Base-by-base conservation (phyloP, 371 early-diverging fungal genomes). In the Capillidium rhysosporum region DNA sequence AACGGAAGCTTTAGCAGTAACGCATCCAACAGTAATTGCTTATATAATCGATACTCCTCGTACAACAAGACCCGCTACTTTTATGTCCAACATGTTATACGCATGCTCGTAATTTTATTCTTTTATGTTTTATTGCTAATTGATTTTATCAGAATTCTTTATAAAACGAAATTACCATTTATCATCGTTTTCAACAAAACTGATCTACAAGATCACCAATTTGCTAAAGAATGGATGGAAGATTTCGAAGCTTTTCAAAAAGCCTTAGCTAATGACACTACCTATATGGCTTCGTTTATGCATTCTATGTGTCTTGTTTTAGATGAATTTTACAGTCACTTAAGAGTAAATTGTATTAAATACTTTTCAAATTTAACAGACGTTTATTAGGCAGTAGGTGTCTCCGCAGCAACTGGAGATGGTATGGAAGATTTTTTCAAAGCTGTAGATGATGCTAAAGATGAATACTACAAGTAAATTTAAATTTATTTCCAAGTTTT, bases 11-110 rank as follows among this genome's bases (percentile, higher is more conserved):
- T 69, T 98, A 40, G 91, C 96, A 0, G 82, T 92, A 0, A 69
- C 86, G 1, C 89, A 89, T 61, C 93, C 95, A 9, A 89, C 97
- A 0, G 84, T 89, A 48, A 70, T 99, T 16, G 84, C 89, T 1
- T 99, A 98, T 63, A 82, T 97, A 56, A 88, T 98, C 63, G 99
- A 99, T 66, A 92, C 95, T 38, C 91, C 92, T 4, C 77, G 92
- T 31, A 89, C 92, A 1, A 79, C 88, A 24, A 72, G 78, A 49
- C 97, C 95, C 8, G 88, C 89, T 26, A 96, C 98, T 0, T 99
- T 99, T 66, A 98, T 99, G 91, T 86, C 89, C 59, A 99, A 99
- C 69, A 98, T 99, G 99, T 71, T 99, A 48, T 99, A 98, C 68
- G 98, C 98, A 10, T 92, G 95, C 67, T 80, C 71, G 67, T 62